Conservation (phyloP, 495 filamentous ascomycete species). For the Aspergillus olivimuriae region DNA sequence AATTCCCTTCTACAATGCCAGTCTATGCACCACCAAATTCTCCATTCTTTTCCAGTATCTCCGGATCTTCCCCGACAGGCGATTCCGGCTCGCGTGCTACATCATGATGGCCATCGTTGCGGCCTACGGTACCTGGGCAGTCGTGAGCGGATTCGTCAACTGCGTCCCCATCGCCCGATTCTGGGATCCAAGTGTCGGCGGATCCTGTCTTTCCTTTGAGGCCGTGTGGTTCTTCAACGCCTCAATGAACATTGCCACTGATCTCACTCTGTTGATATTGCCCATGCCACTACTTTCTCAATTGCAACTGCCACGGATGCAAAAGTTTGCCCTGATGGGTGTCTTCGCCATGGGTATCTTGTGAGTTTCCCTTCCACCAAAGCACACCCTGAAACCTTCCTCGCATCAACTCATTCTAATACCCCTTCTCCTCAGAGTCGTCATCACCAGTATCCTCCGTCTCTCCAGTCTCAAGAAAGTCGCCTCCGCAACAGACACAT, state of each 20-base stretch:
- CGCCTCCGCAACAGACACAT: conserved; percentile 36
- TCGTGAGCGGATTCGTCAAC: conserved; percentile 41
- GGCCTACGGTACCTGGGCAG: conserved; percentile 30
- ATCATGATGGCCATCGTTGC: conserved; percentile 30
- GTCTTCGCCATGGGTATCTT: conserved; percentile 53
- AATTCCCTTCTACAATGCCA: conserved; percentile 39
- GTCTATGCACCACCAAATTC: conserved; percentile 35
- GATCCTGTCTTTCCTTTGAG: conserved; percentile 45
- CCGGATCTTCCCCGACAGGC: conserved; percentile 34
- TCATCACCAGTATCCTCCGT: conserved; percentile 30
- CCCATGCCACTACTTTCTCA: conserved; percentile 50
- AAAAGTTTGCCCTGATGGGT: conserved; percentile 45
- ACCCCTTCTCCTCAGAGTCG: too few relatives aligned
- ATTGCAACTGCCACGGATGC: conserved; percentile 42
- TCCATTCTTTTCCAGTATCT: conserved; percentile 46
- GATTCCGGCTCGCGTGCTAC: conserved; percentile 28
- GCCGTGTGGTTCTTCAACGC: conserved; percentile 47
- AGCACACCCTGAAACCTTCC: background rate
- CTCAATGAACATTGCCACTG: conserved; percentile 47
- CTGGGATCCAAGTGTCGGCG: conserved; percentile 45
- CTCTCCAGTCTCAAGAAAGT: conserved; percentile 26
- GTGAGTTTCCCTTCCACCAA: conserved; percentile 43
- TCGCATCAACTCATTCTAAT: background rate
- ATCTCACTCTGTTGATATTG: conserved; percentile 48
- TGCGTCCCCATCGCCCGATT: conserved; percentile 49